Evolutionary conservation across 805 yeast species (phyloP).

Genomic region (Candida maltosa): DNA sequence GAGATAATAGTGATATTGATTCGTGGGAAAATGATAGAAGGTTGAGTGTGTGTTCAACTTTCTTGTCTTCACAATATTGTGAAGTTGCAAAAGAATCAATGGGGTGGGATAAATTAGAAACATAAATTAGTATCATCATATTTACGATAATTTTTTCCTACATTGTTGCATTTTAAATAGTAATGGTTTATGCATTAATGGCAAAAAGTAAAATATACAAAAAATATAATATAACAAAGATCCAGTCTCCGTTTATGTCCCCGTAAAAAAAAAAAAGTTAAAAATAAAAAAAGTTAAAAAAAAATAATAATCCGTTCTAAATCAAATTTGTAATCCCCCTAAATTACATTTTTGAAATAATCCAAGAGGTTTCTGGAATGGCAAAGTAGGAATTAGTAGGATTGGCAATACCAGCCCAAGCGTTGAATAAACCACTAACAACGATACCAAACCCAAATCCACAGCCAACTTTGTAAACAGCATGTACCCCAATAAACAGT

Average conservation of each 20-base stretch:
- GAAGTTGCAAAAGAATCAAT: too few relatives aligned
- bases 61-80: slow-evolving; percentile 11
- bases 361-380: slow-evolving; percentile 44
- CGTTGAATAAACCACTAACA: slow-evolving; percentile 58
- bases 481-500: slow-evolving; percentile 44
- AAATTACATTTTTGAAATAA: slow-evolving; percentile 21
- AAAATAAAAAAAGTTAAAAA: not conserved
- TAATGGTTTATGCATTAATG: not conserved
- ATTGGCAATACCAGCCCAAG: slow-evolving; percentile 60
- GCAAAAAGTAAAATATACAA: not conserved
- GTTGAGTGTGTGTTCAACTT: slow-evolving; percentile 10
- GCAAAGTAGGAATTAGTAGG: slow-evolving; percentile 55
- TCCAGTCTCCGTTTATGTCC: not conserved
- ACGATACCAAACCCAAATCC: slow-evolving; percentile 55
- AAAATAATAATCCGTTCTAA: not conserved
- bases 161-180: not conserved
- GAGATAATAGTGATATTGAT: not conserved
- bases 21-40: slow-evolving; percentile 7
- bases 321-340: not conserved
- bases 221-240: not conserved
- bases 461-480: slow-evolving; percentile 59
- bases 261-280: slow-evolving; percentile 4
- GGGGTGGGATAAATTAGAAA: too few relatives aligned
- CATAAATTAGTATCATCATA: too few relatives aligned
- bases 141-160: too few relatives aligned